Conservation (phyloP, 768 basidiomycete species). For the Cystofilobasidium macerans region DNA sequence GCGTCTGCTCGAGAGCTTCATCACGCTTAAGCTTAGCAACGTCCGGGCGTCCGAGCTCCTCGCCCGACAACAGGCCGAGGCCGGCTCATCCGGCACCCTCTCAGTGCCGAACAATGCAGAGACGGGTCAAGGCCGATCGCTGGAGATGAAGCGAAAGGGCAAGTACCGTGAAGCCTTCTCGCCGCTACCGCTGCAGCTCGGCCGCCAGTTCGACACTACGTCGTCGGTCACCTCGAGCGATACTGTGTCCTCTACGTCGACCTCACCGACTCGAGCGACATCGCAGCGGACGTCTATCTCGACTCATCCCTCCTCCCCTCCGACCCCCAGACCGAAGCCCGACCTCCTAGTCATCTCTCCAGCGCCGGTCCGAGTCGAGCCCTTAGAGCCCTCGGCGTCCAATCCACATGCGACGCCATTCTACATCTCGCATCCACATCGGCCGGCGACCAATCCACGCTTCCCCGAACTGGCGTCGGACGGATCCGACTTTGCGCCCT, state of each 20-base stretch:
- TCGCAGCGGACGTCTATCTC: background rate
- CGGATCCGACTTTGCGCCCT: conserved; percentile 46
- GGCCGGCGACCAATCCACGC: conserved; percentile 70
- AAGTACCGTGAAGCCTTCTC: background rate
- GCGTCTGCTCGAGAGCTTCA: conserved; percentile 20
- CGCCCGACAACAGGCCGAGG: background rate
- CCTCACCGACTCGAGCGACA: background rate
- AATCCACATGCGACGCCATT: conserved; percentile 34
- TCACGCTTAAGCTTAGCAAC: conserved; percentile 2
- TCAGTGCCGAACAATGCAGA: background rate
- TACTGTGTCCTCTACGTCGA: background rate
- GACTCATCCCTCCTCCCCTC: background rate
- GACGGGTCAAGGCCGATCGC: background rate
- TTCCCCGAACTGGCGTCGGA: conserved; percentile 53
- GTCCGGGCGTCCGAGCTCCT: background rate
- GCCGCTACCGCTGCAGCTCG: background rate
- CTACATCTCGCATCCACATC: conserved; percentile 68
- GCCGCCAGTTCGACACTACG: background rate
- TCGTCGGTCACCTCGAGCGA: background rate
- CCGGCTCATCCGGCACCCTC: background rate
- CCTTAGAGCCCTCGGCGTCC: background rate
- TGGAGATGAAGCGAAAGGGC: background rate
- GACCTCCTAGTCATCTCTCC: background rate
- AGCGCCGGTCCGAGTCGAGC: no score
- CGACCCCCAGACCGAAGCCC: background rate